These are phyloP conservation scores for Wickerhamiella alocasiicola DNA, from an alignment of 805 yeast species.

Conservation along the genomic window DNA sequence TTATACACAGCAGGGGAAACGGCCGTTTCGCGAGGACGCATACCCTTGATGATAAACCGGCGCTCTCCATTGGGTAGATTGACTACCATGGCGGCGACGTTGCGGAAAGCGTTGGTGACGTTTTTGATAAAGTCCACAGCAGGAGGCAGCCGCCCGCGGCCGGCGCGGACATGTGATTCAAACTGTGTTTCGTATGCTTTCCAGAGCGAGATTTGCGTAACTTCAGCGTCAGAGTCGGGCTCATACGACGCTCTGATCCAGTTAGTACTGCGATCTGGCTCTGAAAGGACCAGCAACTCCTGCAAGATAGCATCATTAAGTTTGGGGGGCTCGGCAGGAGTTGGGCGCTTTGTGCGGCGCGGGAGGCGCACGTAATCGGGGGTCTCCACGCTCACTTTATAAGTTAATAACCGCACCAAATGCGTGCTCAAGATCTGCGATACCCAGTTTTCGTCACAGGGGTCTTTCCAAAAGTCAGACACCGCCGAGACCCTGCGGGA, in stretches of 20 bases:
- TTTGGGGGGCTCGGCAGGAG: constrained; percentile 54
- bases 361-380: constrained; percentile 29
- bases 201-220: constrained; percentile 93
- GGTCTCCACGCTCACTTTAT: constrained; percentile 30
- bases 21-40: constrained; percentile 59
- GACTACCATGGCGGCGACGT: constrained; percentile 88
- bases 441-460: constrained; percentile 15
- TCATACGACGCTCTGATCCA: constrained; percentile 92
- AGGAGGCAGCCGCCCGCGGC: constrained; percentile 54
- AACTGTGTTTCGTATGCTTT: constrained; percentile 85
- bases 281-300: constrained; percentile 54
- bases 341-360: constrained; percentile 39
- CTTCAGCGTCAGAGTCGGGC: constrained; percentile 66
- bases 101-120: constrained; percentile 76
- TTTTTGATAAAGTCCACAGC: constrained; percentile 96
- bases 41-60: constrained; percentile 85
- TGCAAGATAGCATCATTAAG: constrained; percentile 43
- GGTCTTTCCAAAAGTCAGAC: constrained; percentile 36
- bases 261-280: constrained; percentile 82
- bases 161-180: constrained; percentile 41
- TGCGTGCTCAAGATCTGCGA: constrained; percentile 38
- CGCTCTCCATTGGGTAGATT: constrained; percentile 51
- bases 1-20: constrained; percentile 21
- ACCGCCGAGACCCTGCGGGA: constrained; percentile 51
- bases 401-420: constrained; percentile 49